Conservation (phyloP, 2,329 filamentous ascomycete genomes). For the Escovopsis sp. region DNA sequence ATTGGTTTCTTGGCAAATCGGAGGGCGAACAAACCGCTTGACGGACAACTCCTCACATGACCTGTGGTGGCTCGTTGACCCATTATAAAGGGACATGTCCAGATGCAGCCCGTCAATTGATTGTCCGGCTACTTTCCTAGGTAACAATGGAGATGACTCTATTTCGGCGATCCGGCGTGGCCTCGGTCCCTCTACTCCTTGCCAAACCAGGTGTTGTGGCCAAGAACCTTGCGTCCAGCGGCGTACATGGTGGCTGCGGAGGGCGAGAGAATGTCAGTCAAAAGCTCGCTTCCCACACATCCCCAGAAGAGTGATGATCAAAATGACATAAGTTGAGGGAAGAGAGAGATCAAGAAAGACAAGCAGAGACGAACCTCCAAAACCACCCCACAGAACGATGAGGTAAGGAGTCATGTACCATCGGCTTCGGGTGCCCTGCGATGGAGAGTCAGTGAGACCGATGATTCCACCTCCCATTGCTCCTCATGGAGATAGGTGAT, state of each 20-base stretch:
- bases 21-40: too few relatives aligned
- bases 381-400: slow-evolving; percentile 43
- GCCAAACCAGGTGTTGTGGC: slow-evolving; percentile 67
- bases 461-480: slow-evolving; percentile 2
- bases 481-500: slow-evolving; percentile 2
- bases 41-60: too few relatives aligned
- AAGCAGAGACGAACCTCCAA: slow-evolving; percentile 50
- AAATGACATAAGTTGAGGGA: too few relatives aligned
- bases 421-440: slow-evolving; percentile 48
- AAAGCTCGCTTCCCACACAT: slow-evolving; percentile 1
- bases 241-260: slow-evolving; percentile 51
- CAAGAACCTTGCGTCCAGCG: slow-evolving; percentile 56
- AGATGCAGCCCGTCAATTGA: too few relatives aligned
- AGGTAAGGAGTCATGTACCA: slow-evolving; percentile 55
- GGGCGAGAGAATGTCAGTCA: slow-evolving; percentile 9
- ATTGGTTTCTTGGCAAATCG: too few relatives aligned
- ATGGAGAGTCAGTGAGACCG: slow-evolving; percentile 3
- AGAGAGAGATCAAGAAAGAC: too few relatives aligned
- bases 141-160: too few relatives aligned
- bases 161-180: too few relatives aligned
- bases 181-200: slow-evolving; percentile 27
- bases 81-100: too few relatives aligned
- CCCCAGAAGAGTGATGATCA: slow-evolving; percentile 9
- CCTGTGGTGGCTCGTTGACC: too few relatives aligned
- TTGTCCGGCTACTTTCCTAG: too few relatives aligned